Evolutionary conservation across 331 rosid genomes (phyloP), one percentile per base, ranked within the genome.

Genomic region (Telfairia occidentalis): DNA sequence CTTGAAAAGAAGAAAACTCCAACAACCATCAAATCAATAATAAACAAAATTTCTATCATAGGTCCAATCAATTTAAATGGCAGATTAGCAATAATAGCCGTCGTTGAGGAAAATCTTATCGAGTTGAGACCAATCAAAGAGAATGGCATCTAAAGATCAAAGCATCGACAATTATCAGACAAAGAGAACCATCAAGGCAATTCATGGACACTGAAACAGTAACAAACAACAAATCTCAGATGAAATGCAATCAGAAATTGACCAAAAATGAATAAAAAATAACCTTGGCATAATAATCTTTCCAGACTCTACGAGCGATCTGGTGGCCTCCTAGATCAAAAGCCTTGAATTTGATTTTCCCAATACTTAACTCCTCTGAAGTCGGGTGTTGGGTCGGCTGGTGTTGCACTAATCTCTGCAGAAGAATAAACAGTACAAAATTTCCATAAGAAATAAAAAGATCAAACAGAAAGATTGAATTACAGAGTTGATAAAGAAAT

Each of bases 361-460:
- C 89, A 55, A 85, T 85, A 82, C 89, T 85, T 73, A 85, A 74
- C 48, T 85, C 89, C 85, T 85, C 89, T 60, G 89, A 85, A 3
- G 89, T 85, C 11, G 89, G 89, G 37, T 85, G 85, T 55, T 85
- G 89, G 23, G 89, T 85, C 79, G 89, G 89, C 81, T 85, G 89
- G 70, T 85, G 89, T 76, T 85, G 89, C 77, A 85, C 89, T 55
- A 85, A 32, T 81, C 89, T 83, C 89, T 85, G 79, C 76, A 38
- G 60, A n/a, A n/a, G n/a, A n/a, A n/a, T n/a, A n/a, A n/a, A 32
- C 48, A 58, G 37, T 16, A 4, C 37, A 67, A 67, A 49, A 7
- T 34, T 61, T 26, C 43, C 28, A 49, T 3, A n/a, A 35, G 29
- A 18, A 48, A 40, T 10, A 21, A 10, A 5, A 46, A 53, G 50